Conservation (phyloP, 306 rosid genomes). For the Arachis hypogaea region DNA sequence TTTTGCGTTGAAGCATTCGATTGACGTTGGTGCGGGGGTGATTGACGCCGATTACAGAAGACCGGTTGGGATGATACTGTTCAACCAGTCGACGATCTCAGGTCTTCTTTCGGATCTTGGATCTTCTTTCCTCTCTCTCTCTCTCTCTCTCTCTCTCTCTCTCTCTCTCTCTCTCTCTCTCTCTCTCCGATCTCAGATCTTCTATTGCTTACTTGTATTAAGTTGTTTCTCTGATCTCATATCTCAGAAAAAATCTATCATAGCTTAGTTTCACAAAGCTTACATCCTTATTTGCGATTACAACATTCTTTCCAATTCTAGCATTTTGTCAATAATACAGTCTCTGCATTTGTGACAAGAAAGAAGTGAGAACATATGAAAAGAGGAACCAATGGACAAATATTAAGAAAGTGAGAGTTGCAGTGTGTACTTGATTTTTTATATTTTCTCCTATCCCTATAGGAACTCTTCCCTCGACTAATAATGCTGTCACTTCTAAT, state of each 20-base stretch:
- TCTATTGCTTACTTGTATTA: no score
- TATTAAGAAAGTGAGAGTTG: slow-evolving; percentile 19
- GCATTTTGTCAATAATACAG: slow-evolving; percentile 96
- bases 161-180: no score
- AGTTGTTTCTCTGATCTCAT: no score
- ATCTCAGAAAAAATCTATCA: neutral
- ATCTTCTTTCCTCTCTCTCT: no score
- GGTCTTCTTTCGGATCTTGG: no score
- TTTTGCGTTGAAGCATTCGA: no score
- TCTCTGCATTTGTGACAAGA: slow-evolving; percentile 54
- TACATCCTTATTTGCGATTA: slow-evolving; percentile 83
- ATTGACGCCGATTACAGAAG: no score
- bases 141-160: no score
- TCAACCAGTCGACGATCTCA: no score
- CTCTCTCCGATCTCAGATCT: no score
- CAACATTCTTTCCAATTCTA: slow-evolving; percentile 80
- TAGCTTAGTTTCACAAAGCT: slow-evolving; percentile 22
- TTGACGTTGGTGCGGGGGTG: no score
- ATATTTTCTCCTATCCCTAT: slow-evolving; percentile 89
- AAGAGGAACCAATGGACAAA: slow-evolving; percentile 28
- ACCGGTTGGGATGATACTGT: no score
- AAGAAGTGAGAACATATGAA: slow-evolving; percentile 33
- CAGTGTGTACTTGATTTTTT: slow-evolving; percentile 64
- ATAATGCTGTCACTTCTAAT: slow-evolving; percentile 56
- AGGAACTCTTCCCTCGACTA: slow-evolving; percentile 91